Conservation (phyloP, 225 moss, liverwort and hornwort genomes). For the Bryum argenteum region DNA sequence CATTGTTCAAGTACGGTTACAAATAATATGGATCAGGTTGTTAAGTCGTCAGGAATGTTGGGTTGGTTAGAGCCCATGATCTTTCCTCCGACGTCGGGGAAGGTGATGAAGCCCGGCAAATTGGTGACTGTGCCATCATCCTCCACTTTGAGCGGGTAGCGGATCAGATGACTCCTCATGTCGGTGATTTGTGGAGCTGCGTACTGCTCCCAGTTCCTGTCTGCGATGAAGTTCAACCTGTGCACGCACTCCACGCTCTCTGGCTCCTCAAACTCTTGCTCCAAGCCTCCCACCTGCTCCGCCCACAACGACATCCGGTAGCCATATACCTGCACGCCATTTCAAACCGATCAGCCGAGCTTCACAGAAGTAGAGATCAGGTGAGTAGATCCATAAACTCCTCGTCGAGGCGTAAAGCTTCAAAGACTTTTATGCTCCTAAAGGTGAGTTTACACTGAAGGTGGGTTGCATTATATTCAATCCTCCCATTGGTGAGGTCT, state of each 20-base stretch:
- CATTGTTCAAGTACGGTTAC: no score
- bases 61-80: constrained; percentile 67
- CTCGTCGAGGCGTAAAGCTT: no score
- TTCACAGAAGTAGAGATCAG: no score
- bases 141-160: constrained; percentile 63
- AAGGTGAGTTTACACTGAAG: no score
- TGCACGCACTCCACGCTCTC: constrained; percentile 64
- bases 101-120: constrained; percentile 54
- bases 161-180: constrained; percentile 66
- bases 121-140: constrained; percentile 56
- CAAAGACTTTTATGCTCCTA: no score
- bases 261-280: constrained; percentile 60
- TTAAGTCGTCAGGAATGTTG: constrained; percentile 49
- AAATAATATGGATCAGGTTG: constrained; percentile 29
- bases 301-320: constrained; percentile 88
- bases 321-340: constrained; percentile 68
- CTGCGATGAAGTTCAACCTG: constrained; percentile 63
- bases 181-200: constrained; percentile 52
- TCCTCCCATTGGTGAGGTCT: no score
- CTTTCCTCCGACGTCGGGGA: constrained; percentile 85
- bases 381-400: no score
- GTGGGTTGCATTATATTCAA: no score
- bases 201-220: constrained; percentile 68
- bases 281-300: constrained; percentile 69
- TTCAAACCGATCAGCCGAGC: no score